Percentiles rank a stretch among this genome's conserved stretches.
Conservation (phyloP, 2,329 filamentous ascomycete species). For the Pestalotiopsis fici region DNA sequence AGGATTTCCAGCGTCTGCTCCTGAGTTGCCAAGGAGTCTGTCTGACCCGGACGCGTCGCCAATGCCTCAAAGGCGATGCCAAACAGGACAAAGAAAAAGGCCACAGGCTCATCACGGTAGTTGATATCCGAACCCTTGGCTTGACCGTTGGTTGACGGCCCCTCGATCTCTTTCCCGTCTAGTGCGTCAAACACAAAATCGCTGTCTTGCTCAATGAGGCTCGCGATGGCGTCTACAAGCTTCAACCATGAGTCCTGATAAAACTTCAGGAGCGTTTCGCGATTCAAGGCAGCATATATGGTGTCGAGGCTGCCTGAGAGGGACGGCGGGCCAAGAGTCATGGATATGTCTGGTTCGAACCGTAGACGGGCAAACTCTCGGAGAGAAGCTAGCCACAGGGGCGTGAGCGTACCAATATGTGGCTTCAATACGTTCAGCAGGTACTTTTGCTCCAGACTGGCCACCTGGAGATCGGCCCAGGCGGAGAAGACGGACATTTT, state of each 20-base stretch:
- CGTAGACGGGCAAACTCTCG: conserved; percentile 90
- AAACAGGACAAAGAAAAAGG: conserved; percentile 98
- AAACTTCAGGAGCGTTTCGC: conserved; percentile 90
- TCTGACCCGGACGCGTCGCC: conserved; percentile 72
- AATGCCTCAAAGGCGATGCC: conserved; percentile 95
- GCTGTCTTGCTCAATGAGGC: conserved; percentile 95
- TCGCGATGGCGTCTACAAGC: conserved; percentile 94
- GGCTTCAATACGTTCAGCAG: conserved; percentile 85
- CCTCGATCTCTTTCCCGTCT: conserved; percentile 73
- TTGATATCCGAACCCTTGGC: conserved; percentile 81
- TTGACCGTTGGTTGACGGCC: conserved; percentile 47
- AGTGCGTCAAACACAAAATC: conserved; percentile 96
- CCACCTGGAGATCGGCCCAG: conserved; percentile 96
- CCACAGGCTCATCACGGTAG: conserved; percentile 95
- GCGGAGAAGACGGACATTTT: conserved; percentile 96
- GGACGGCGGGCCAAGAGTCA: conserved; percentile 79
- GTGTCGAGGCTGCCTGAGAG: conserved; percentile 86
- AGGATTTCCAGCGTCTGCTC: conserved; percentile 87
- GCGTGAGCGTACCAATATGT: conserved; percentile 86
- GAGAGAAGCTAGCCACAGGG: conserved; percentile 89
- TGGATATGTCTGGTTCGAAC: conserved; percentile 97
- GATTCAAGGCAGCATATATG: conserved; percentile 91
- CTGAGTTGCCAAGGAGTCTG: conserved; percentile 68
- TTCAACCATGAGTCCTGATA: conserved; percentile 98
- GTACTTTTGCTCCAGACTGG: conserved; percentile 89